Conservation (phyloP, 2,329 filamentous ascomycete genomes). For the Stenocarpella maydis region DNA sequence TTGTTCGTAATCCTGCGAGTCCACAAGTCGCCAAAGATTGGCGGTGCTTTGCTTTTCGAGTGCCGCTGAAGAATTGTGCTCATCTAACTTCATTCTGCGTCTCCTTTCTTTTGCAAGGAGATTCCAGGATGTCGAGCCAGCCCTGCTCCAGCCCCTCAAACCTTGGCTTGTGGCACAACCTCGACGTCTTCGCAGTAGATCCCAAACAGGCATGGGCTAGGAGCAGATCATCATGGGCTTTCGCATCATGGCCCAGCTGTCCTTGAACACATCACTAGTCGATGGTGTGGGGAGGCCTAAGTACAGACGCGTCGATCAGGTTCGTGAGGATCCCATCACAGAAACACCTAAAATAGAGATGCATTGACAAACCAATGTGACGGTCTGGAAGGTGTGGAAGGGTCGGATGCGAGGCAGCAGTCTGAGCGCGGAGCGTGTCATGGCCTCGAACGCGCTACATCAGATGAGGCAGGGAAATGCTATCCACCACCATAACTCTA, state of each 20-base stretch:
- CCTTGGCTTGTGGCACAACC: slow-evolving; percentile 5
- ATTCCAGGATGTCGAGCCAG: not conserved
- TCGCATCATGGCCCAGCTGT: not conserved
- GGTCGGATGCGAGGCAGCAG: not conserved
- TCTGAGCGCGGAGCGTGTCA: slow-evolving; percentile 22
- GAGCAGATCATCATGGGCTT: not conserved
- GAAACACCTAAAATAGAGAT: slow-evolving; percentile 11
- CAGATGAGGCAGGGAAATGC: slow-evolving; percentile 15
- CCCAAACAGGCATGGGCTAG: not conserved
- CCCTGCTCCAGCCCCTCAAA: not conserved
- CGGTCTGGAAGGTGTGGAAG: not conserved
- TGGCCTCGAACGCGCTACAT: slow-evolving; percentile 21
- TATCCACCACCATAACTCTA: not conserved
- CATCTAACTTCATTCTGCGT: slow-evolving; percentile 16
- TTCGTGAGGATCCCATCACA: slow-evolving; percentile 7
- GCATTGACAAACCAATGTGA: slow-evolving; percentile 11
- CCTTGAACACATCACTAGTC: slow-evolving; percentile 5
- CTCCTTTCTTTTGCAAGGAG: not conserved
- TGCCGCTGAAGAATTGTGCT: slow-evolving; percentile 22
- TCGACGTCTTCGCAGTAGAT: not conserved
- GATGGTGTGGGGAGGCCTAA: slow-evolving; percentile 19
- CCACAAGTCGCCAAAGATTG: slow-evolving; percentile 9
- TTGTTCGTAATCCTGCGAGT: slow-evolving; percentile 17
- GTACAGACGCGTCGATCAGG: slow-evolving; percentile 9
- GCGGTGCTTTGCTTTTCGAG: slow-evolving; percentile 4